phyloP scores from a whole-genome alignment of 805 yeast genomes.

The Kurtzmaniella cleridarum region DNA sequence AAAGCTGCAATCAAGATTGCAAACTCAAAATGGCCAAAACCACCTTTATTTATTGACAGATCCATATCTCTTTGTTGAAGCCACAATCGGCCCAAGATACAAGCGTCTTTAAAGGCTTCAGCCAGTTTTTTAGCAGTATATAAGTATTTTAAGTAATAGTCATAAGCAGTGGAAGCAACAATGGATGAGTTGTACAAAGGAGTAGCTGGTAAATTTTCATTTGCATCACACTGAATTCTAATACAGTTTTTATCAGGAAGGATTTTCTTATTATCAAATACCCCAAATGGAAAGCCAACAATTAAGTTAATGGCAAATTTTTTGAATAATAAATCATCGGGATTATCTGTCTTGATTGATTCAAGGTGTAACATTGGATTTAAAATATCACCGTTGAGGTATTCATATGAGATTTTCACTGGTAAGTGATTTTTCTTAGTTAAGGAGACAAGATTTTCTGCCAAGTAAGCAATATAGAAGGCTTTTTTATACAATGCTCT shows the following conservation, averaged over 20 bases:
- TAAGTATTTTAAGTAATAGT: conserved; percentile 66
- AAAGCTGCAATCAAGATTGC: conserved; percentile 75
- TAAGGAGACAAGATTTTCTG: conserved; percentile 53
- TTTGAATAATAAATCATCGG: conserved; percentile 49
- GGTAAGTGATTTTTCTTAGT: conserved; percentile 55
- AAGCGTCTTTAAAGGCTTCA: conserved; percentile 82
- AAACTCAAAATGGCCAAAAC: conserved; percentile 92
- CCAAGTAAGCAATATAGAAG: conserved; percentile 75
- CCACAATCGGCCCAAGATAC: conserved; percentile 85
- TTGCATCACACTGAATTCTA: conserved; percentile 50
- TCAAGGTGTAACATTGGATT: conserved; percentile 69
- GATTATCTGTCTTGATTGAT: conserved; percentile 45
- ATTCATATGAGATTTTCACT: conserved; percentile 56
- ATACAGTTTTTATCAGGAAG: conserved; percentile 79
- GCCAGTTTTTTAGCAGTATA: conserved; percentile 72
- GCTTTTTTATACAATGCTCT: conserved; percentile 87
- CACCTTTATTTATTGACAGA: conserved; percentile 59
- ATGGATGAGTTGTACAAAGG: conserved; percentile 83
- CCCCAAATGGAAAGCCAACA: conserved; percentile 64
- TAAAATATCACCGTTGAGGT: conserved; percentile 69
- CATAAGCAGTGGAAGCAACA: conserved; percentile 61
- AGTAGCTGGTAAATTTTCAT: conserved; percentile 59
- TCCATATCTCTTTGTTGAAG: conserved; percentile 78
- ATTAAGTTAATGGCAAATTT: conserved; percentile 68
- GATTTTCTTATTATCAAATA: conserved; percentile 71